Evolutionary conservation across 495 filamentous ascomycete species (phyloP), one percentile per base, ranked within the genome.

Genomic region (Penicillium daleae): DNA sequence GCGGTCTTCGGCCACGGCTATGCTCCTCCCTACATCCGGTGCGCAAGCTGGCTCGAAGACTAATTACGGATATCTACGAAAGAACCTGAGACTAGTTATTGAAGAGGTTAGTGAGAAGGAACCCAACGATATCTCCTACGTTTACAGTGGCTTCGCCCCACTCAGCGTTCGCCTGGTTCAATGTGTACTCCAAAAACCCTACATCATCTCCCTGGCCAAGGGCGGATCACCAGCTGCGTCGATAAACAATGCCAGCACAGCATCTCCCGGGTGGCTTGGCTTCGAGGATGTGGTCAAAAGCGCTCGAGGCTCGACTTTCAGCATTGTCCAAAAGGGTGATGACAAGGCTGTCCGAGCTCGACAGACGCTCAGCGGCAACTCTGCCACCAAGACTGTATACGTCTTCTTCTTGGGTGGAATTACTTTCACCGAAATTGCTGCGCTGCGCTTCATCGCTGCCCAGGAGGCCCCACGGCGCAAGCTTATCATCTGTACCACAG

Each of bases 21-120:
- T 88, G 63, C 86, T 95, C 70, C 87, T 91, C 37, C 86, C 90
- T 1, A 82, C 82, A 7, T 80, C 84, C 5, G 88, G 87, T 35
- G 81, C 80, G 17, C 76, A 80, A 48, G 71, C 83, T 32, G 80
- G 82, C 57, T 76, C 80, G 12, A 94, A 92, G 74, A 99, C 95
- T 3, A 97, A 97, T 71, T 99, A 97, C 80, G 86, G 85, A 26
- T 90, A 91, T 70, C 80, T 97, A 13, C 89, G 96, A 33, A 92
- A 92, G 71, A 85, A 86, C 62, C 87, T 99, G 27, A 86, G 89
- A 26, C 85, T 99, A 52, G 94, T 97, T 64, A 89, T 97, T 56
- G 94, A 98, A 73, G 96, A 99, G 73, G 93, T 98, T 60, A 93
- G 96, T 71, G 96, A 98, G 73, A 88, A 93, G 49, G 92, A 97